These are phyloP conservation scores for Pythium phragmiticola DNA, from an alignment of 352 stramenopile species.

Conservation along the genomic window DNA sequence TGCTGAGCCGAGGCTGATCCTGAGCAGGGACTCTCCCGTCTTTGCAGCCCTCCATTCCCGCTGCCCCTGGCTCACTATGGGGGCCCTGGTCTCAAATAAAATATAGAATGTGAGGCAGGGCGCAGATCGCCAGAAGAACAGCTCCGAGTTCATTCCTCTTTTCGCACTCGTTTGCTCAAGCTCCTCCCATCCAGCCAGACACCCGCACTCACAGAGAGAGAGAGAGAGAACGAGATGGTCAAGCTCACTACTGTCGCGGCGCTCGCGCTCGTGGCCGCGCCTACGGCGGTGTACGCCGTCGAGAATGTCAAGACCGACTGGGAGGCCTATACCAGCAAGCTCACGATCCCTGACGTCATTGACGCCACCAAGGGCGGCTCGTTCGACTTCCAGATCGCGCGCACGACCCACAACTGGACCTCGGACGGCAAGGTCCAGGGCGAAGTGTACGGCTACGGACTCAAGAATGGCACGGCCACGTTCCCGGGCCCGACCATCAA, in stretches of 20 bases:
- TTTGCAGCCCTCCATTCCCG: not conserved
- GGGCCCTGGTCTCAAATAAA: constrained; percentile 2
- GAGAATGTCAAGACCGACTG: constrained; percentile 35
- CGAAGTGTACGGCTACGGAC: constrained; percentile 35
- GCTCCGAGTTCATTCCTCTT: constrained; percentile 6
- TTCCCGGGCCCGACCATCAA: constrained; percentile 38
- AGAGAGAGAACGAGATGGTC: constrained; percentile 3
- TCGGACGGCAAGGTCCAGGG: constrained; percentile 24
- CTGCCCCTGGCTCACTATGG: not conserved
- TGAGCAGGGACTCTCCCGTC: not conserved
- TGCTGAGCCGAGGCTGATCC: too few species aligned
- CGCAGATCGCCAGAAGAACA: not conserved
- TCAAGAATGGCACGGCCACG: constrained; percentile 26
- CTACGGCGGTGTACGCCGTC: not conserved
- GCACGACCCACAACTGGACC: constrained; percentile 32
- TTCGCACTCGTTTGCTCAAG: constrained; percentile 14
- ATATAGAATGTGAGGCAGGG: constrained; percentile 8
- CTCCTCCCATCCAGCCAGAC: not conserved
- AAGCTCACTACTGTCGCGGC: constrained; percentile 12
- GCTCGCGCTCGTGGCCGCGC: constrained; percentile 4
- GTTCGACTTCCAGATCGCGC: constrained; percentile 39
- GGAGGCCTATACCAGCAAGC: constrained; percentile 31
- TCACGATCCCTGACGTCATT: constrained; percentile 40
- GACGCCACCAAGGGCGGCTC: constrained; percentile 36
- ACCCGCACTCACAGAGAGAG: not conserved